phyloP scores from a whole-genome alignment of 169 alveolate genomes.

The Eimeria zaria region DNA sequence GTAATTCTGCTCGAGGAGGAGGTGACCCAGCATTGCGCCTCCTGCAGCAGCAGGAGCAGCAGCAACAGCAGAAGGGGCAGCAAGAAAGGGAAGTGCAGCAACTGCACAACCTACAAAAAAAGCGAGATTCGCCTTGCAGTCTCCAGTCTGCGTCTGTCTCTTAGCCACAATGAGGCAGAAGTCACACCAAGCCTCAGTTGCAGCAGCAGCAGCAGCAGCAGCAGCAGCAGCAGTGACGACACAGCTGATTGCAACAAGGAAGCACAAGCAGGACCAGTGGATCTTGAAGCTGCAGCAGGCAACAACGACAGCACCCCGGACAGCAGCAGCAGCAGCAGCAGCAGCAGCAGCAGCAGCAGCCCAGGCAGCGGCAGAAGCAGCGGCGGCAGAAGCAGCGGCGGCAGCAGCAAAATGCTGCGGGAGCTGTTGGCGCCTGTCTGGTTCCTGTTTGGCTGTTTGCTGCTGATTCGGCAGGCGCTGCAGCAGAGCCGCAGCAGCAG shows the following conservation, averaged over 20 bases:
- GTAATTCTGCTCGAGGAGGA: conserved; percentile 58
- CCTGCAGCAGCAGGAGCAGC: conserved; percentile 72
- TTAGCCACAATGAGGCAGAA: background rate
- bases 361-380: background rate
- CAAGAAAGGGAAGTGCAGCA: conserved; percentile 14
- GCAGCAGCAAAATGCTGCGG: conserved; percentile 15
- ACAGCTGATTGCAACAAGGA: background rate
- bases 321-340: background rate
- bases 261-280: conserved; percentile 1
- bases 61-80: conserved; percentile 21
- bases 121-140: conserved; percentile 61
- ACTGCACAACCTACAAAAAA: conserved; percentile 46
- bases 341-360: background rate
- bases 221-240: conserved; percentile 23
- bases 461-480: conserved; percentile 67
- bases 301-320: background rate
- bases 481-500: conserved; percentile 69
- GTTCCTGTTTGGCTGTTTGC: conserved; percentile 43
- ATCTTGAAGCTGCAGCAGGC: background rate
- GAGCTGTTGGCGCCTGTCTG: conserved; percentile 52
- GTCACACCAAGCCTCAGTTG: background rate
- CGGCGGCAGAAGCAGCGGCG: conserved; percentile 56
- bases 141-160: conserved; percentile 12
- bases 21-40: conserved; percentile 38
- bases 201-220: conserved; percentile 58